phyloP scores from a whole-genome alignment of 139 green algal species.

The Eudorina sp. region DNA sequence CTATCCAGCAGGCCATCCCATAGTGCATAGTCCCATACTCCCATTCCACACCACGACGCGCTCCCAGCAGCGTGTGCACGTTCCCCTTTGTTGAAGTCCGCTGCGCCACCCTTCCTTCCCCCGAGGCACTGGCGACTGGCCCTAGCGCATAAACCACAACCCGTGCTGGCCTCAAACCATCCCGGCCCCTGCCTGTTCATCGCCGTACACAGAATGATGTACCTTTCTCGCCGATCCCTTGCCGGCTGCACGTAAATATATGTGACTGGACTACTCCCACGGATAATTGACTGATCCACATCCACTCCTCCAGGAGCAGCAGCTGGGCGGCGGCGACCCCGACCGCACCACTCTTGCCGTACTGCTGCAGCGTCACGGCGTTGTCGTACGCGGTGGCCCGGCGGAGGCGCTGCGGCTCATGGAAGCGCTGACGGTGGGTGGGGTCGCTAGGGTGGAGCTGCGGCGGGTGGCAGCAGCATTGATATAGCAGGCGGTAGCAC shows the following conservation, averaged over 20 bases:
- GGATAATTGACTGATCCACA: background rate
- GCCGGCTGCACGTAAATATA: background rate
- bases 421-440: slow-evolving; percentile 8
- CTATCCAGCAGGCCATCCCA: too few species aligned
- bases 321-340: background rate
- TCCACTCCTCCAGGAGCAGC: background rate
- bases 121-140: too few species aligned
- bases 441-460: too few species aligned
- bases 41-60: too few species aligned
- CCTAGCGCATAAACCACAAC: too few species aligned
- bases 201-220: background rate
- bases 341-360: slow-evolving; percentile 17
- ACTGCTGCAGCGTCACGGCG: slow-evolving; percentile 42
- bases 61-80: too few species aligned
- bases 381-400: slow-evolving; percentile 32
- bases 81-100: too few species aligned
- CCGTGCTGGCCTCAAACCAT: background rate
- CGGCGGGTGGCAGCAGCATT: too few species aligned
- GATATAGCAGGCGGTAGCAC: too few species aligned
- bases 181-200: background rate
- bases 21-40: too few species aligned
- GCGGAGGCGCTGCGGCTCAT: slow-evolving; percentile 37
- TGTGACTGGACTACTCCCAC: background rate
- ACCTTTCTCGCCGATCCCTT: background rate
- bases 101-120: too few species aligned